Evolutionary conservation across 1,284 basidiomycete genomes (phyloP), one percentile per base, ranked within the genome.

Genomic region (Exobasidium cylindrosporum): DNA sequence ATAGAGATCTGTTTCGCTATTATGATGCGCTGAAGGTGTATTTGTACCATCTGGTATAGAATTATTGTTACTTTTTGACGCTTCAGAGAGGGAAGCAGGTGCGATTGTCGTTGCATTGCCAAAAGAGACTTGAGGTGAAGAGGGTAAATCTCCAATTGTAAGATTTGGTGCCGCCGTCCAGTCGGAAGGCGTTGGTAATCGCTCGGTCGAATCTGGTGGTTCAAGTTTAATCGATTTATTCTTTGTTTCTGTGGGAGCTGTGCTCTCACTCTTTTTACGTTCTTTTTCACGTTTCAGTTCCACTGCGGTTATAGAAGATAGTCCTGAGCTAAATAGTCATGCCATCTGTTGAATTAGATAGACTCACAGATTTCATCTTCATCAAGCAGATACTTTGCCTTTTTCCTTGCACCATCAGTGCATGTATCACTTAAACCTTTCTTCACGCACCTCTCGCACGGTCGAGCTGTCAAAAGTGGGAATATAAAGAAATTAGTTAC

Each of bases 401-500:
- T 97, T 83, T 98, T 98, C 69, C 95, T 86, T 68, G 91, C 89
- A 0, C 95, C 95, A 78, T 98, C 95, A 43, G 89, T 88, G 78
- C 95, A 98, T 64, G 87, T 89, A 62, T 87, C 86, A 4, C 88
- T 89, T 73, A 95, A 88, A 17, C 92, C 92, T 68, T 95, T 93
- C 82, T 95, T 97, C 58, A 92, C 85, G 79, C 95, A 98, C 53
- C 95, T 87, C 71, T 90, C 89, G 82, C 95, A 98, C 28, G 95
- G 95, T 60, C 95, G 89, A 62, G 90, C 92, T 96, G 29, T 10
- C 29, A 40, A 40, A 40, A n/a, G n/a, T n/a, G 35, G 17, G 35
- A 40, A 40, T 17, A 17, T 40, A n/a, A n/a, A n/a, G n/a, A 46
- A 24, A 5, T 49, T 11, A 6, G 5, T n/a, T 26, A 3, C 3